Evolutionary conservation across 2,329 filamentous ascomycete genomes (phyloP).

Genomic region (Colletotrichum simmondsii): DNA sequence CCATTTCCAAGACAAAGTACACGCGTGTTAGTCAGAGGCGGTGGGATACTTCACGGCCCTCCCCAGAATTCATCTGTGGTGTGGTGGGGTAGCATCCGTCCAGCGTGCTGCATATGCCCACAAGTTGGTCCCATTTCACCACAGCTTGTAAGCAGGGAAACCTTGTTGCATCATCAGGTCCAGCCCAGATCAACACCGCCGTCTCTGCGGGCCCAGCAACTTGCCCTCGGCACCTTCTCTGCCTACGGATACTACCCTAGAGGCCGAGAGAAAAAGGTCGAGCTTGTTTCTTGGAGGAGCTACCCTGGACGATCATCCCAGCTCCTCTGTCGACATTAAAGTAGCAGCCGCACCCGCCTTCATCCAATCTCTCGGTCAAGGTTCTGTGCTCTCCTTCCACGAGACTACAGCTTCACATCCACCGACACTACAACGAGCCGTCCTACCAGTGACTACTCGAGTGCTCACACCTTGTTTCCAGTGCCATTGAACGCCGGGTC

Average conservation of each 20-base stretch:
- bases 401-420: slow-evolving; percentile 1
- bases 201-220: neutral
- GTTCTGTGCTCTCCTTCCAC: slow-evolving; percentile 1
- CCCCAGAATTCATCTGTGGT: slow-evolving; percentile 2
- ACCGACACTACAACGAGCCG: neutral
- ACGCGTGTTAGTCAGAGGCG: neutral
- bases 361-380: neutral
- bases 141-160: slow-evolving; percentile 10
- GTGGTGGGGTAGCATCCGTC: slow-evolving; percentile 18
- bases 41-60: neutral
- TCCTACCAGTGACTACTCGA: neutral
- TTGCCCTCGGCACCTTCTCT: slow-evolving; percentile 11
- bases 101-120: slow-evolving; percentile 20
- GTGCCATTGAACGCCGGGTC: neutral
- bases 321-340: slow-evolving; percentile 26
- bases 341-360: slow-evolving; percentile 14
- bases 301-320: slow-evolving; percentile 11
- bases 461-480: neutral
- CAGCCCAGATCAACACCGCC: slow-evolving; percentile 12
- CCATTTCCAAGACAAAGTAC: neutral
- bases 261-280: too few species aligned
- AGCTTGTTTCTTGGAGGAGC: neutral
- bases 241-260: neutral
- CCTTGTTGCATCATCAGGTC: slow-evolving; percentile 30
- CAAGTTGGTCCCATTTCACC: slow-evolving; percentile 11